Base-by-base conservation (phyloP, 106 monocot genomes). In the Vanilla planifolia region DNA sequence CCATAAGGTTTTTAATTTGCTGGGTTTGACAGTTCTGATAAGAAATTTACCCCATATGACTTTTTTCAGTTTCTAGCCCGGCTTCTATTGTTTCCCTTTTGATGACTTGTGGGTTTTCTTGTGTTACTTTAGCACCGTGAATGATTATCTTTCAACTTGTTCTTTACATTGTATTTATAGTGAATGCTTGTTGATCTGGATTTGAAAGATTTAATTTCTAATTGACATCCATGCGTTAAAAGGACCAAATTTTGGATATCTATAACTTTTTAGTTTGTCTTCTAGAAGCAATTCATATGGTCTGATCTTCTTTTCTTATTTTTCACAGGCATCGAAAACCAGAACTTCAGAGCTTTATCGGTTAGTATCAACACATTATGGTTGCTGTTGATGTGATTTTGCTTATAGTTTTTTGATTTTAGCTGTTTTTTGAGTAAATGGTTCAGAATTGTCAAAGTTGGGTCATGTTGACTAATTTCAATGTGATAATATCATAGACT, bases 321-420 rank as follows among this genome's bases (percentile, higher is more conserved):
- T 57, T 8, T 59, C 72, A 60, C 59, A 76, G 81, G 72, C 56
- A 61, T 40, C 45, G 33, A 69, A 29, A 16, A 30, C 65, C 2
- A 69, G 68, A 72, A 28, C 23, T 21, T 21, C 64, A 53, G 76
- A 61, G 37, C 33, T 33, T 3, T 61, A 15, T 29, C 30, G 68
- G 81, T 76, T 63, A 68, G 46, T 66, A 43, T 39, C 23, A 21
- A 25, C 28, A 21, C 30, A 24, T 57, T 37, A n/a, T n/a, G n/a
- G n/a, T n/a, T n/a, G n/a, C n/a, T 6, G 22, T 57, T 36, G 35
- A 19, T 35, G 33, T 9, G 20, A 35, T 35, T 53, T 11, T 32
- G 13, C n/a, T 16, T 53, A 30, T 27, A n/a, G 3, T 16, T 1
- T 53, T 15, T 6, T n/a, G 16, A 17, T 53, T 15, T 28, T 28